Conservation (phyloP, 179 eudicot genomes). For the Pouteria campechiana region DNA sequence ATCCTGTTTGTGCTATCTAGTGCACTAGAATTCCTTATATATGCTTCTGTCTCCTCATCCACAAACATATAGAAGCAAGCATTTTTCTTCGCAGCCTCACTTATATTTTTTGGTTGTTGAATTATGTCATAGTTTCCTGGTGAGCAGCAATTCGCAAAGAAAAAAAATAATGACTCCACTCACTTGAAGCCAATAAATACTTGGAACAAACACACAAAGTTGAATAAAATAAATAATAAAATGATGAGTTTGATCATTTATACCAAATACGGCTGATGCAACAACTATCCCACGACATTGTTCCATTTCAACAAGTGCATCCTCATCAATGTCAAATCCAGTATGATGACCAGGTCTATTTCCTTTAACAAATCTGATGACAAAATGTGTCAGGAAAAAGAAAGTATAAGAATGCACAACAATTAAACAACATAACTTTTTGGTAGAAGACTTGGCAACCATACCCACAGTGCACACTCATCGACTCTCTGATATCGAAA, state of each 20-base stretch:
- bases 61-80: conserved; percentile 93
- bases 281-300: conserved; percentile 77
- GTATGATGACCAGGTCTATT: conserved; percentile 71
- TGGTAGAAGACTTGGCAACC: too few species aligned
- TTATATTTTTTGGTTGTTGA: conserved; percentile 76
- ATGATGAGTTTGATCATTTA: too few species aligned
- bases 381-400: too few species aligned
- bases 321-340: conserved; percentile 81
- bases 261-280: conserved; percentile 97
- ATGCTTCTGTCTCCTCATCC: conserved; percentile 78
- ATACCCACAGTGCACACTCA: conserved; percentile 97
- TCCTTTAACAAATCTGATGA: conserved; percentile 72
- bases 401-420: too few species aligned
- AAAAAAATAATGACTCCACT: too few species aligned
- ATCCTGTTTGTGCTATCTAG: conserved; percentile 48
- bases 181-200: too few species aligned
- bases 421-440: too few species aligned
- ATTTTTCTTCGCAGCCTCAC: conserved; percentile 63
- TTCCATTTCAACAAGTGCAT: conserved; percentile 83
- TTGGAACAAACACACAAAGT: too few species aligned
- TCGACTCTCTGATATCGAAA: conserved; percentile 72
- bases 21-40: conserved; percentile 53
- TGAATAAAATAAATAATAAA: too few species aligned
- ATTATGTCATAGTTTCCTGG: conserved; percentile 90
- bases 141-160: conserved; percentile 2